phyloP scores from a whole-genome alignment of 306 rosid species.

The Vachellia collinsii region DNA sequence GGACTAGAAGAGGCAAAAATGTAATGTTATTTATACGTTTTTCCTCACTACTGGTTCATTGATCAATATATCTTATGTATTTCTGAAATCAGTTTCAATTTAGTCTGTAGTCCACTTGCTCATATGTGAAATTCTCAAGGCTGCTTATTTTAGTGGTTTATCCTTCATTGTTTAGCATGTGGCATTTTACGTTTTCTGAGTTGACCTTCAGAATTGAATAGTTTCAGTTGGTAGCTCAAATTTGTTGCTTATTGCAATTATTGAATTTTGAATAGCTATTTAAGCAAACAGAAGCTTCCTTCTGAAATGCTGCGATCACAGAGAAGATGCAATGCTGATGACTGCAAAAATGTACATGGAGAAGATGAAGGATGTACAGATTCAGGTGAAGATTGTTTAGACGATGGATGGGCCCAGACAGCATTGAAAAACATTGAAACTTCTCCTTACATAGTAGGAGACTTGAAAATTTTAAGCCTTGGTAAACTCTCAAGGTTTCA shows the following conservation, averaged over 20 bases:
- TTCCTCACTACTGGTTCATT: slow-evolving; percentile 15
- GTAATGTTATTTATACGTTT: slow-evolving; percentile 45
- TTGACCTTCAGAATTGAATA: slow-evolving; percentile 23
- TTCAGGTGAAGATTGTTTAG: slow-evolving; percentile 69
- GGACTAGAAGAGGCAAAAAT: slow-evolving; percentile 96
- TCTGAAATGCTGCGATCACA: slow-evolving; percentile 78
- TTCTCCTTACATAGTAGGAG: slow-evolving; percentile 75
- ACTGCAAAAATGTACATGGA: slow-evolving; percentile 60
- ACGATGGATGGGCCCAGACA: slow-evolving; percentile 49
- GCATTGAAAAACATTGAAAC: slow-evolving; percentile 48
- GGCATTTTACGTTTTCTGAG: slow-evolving; percentile 24
- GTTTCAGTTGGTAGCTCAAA: slow-evolving; percentile 34
- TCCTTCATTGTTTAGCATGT: slow-evolving; percentile 21
- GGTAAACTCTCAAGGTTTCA: slow-evolving; percentile 54
- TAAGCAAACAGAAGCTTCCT: slow-evolving; percentile 87
- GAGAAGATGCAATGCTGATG: slow-evolving; percentile 66
- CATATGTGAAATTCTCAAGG: not conserved
- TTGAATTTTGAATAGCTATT: slow-evolving; percentile 64
- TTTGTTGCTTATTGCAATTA: slow-evolving; percentile 35
- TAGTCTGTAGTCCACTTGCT: not conserved
- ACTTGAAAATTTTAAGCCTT: slow-evolving; percentile 72
- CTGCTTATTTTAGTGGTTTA: not conserved
- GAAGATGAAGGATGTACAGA: slow-evolving; percentile 75
- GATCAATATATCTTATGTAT: slow-evolving; percentile 2
- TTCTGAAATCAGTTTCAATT: not conserved